phyloP scores from a whole-genome alignment of 106 monocot species.

The Platanthera zijinensis region DNA sequence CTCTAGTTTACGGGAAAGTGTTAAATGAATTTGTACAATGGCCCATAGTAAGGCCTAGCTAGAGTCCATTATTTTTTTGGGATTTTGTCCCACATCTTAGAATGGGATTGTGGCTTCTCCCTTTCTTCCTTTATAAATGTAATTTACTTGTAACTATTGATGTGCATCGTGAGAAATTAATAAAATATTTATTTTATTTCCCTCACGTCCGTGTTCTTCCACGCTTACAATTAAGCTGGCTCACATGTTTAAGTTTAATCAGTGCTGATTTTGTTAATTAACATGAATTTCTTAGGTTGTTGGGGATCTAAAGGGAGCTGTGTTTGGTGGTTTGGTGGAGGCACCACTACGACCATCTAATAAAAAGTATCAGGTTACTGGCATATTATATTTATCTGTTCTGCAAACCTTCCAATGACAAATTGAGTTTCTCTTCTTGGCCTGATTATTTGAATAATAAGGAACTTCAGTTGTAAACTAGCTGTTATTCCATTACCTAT shows the following conservation, averaged over 20 bases:
- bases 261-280: neutral
- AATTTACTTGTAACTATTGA: too few species aligned
- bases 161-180: too few species aligned
- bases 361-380: slow-evolving; percentile 81
- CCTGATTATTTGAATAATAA: neutral
- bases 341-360: slow-evolving; percentile 72
- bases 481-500: neutral
- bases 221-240: neutral
- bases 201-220: too few species aligned
- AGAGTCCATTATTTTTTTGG: too few species aligned
- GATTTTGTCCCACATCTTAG: too few species aligned
- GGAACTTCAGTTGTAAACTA: neutral
- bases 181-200: too few species aligned
- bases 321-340: slow-evolving; percentile 96
- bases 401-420: neutral
- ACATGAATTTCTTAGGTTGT: slow-evolving; percentile 42
- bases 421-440: neutral
- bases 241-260: neutral
- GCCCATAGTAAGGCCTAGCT: too few species aligned
- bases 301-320: slow-evolving; percentile 84
- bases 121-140: too few species aligned
- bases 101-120: too few species aligned
- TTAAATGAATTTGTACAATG: too few species aligned
- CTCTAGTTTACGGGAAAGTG: too few species aligned
- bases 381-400: neutral